Conservation (phyloP, 2,329 filamentous ascomycete species). For the Cryphonectria parasitica region DNA sequence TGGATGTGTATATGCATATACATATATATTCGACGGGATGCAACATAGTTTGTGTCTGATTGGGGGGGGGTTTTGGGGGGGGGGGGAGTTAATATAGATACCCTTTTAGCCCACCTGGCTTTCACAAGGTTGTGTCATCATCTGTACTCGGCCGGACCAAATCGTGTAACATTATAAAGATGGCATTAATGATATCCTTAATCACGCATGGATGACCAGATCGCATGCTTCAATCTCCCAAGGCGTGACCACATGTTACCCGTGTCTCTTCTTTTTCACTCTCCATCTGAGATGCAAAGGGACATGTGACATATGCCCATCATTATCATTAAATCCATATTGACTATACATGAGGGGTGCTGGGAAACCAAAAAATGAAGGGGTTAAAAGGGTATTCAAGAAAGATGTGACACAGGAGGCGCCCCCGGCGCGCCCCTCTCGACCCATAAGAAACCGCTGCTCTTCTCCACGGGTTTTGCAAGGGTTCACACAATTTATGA, state of each 20-base stretch:
- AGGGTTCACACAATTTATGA: slow-evolving; percentile 42
- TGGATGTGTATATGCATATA: background rate
- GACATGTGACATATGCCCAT: slow-evolving; percentile 4
- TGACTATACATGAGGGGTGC: slow-evolving; percentile 16
- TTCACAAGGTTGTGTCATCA: slow-evolving; percentile 1
- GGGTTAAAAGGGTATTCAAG: slow-evolving; percentile 22
- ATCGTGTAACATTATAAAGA: slow-evolving; percentile 7
- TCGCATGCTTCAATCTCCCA: background rate
- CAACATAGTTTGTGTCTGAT: background rate
- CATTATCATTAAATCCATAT: slow-evolving; percentile 29
- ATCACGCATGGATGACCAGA: background rate
- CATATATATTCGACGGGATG: background rate
- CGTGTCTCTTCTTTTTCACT: background rate
- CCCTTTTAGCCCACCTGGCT: slow-evolving; percentile 2
- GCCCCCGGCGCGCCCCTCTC: background rate
- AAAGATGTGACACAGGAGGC: background rate
- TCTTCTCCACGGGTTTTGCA: background rate
- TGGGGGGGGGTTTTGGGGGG: no score
- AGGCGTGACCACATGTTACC: background rate
- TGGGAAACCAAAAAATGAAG: background rate
- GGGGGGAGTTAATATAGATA: slow-evolving; percentile 13
- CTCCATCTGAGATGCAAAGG: background rate
- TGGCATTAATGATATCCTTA: background rate
- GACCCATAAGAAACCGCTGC: background rate
- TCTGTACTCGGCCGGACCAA: slow-evolving; percentile 2